Conservation (phyloP, 352 stramenopile species). For the Phytopythium ostracodes region DNA sequence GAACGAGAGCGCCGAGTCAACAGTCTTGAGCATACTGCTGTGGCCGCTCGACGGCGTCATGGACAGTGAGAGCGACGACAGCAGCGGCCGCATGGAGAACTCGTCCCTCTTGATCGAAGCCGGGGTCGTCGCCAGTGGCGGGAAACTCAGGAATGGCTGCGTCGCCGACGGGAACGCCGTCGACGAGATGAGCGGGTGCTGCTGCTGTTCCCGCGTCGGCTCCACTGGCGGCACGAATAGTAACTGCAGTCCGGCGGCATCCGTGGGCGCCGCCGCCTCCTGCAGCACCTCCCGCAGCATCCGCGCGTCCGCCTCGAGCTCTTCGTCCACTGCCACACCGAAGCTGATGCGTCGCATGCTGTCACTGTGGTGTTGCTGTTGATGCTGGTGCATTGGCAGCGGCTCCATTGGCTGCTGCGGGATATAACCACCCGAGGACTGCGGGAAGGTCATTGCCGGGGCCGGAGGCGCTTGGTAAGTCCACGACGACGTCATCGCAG, state of each 20-base stretch:
- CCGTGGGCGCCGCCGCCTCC: conserved; percentile 1
- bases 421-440: conserved; percentile 11
- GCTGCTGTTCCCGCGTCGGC: conserved; percentile 4
- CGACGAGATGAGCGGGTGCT: conserved; percentile 4
- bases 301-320: conserved; percentile 33
- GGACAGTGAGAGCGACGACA: conserved; percentile 1
- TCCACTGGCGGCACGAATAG: conserved; percentile 31
- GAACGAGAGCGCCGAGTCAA: neutral
- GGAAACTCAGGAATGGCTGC: conserved; percentile 12
- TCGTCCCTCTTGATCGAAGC: neutral
- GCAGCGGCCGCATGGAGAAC: conserved; percentile 12
- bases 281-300: conserved; percentile 40
- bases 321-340: conserved; percentile 20
- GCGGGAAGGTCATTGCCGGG: conserved; percentile 8
- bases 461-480: conserved; percentile 10
- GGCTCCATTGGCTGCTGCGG: conserved; percentile 20
- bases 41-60: neutral
- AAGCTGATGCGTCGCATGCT: neutral
- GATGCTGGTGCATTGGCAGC: conserved; percentile 24
- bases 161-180: conserved; percentile 6
- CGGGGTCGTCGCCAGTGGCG: conserved; percentile 4
- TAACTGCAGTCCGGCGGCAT: conserved; percentile 18
- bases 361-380: neutral
- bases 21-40: neutral
- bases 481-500: conserved; percentile 11